phyloP scores from a whole-genome alignment of 352 stramenopile genomes.

The Globisporangium cederbergense region DNA sequence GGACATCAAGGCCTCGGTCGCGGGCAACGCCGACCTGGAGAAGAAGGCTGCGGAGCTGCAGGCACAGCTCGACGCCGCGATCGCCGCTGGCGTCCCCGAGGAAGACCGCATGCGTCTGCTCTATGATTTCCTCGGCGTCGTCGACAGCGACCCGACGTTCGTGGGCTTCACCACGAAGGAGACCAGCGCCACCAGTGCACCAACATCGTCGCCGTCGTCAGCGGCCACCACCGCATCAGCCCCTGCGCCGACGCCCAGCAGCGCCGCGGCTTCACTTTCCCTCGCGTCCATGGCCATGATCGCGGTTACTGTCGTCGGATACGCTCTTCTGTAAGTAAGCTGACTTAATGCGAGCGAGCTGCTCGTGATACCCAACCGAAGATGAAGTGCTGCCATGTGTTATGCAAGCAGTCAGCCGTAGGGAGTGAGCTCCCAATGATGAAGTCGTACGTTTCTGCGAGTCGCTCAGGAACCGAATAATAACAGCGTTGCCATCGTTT shows the following conservation, averaged over 20 bases:
- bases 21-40: conserved; percentile 7
- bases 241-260: not conserved
- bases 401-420: not conserved
- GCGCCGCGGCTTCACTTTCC: not conserved
- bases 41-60: conserved; percentile 8
- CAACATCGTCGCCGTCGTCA: not conserved
- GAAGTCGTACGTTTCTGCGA: not conserved
- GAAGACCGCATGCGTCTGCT: conserved; percentile 15
- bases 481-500: not conserved
- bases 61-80: conserved; percentile 6
- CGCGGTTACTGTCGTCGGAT: conserved; percentile 1
- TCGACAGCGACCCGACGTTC: conserved; percentile 13
- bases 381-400: not conserved
- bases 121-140: conserved; percentile 12
- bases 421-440: not conserved
- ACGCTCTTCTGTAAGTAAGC: not conserved
- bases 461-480: not conserved
- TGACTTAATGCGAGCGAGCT: not conserved
- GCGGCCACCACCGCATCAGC: not conserved
- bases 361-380: not conserved
- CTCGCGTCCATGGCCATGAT: not conserved
- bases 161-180: conserved; percentile 8
- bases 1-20: conserved; percentile 11
- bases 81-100: conserved; percentile 9
- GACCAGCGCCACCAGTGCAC: not conserved